Percentiles rank a stretch among this genome's conserved stretches.
phyloP scores from a whole-genome alignment of 1,139 yeast genomes.

The Protomyces gravidus region DNA sequence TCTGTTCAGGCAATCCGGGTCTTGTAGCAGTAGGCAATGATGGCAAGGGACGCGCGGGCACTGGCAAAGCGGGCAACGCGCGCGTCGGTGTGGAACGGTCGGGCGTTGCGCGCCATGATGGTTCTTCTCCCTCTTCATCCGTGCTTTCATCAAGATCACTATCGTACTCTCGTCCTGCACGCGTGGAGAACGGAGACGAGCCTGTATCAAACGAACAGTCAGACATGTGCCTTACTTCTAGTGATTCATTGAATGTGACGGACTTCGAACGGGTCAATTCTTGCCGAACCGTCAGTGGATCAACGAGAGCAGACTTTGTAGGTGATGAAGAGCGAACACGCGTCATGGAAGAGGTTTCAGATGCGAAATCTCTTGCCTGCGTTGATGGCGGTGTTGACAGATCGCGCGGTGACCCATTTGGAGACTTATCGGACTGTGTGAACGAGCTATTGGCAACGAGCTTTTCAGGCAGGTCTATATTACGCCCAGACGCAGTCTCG shows the following conservation, averaged over 20 bases:
- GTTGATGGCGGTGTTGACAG: background rate
- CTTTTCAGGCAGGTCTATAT: slow-evolving; percentile 9
- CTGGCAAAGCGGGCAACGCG: slow-evolving; percentile 1
- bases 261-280: slow-evolving; percentile 15
- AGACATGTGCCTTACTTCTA: slow-evolving; percentile 24
- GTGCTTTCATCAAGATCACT: background rate
- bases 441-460: background rate
- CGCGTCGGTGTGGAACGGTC: background rate
- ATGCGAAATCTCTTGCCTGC: background rate
- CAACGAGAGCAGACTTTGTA: slow-evolving; percentile 14
- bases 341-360: background rate
- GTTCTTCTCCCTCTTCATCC: background rate
- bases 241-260: slow-evolving; percentile 23
- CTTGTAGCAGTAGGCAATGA: slow-evolving; percentile 1
- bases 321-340: slow-evolving; percentile 2
- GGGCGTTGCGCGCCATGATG: background rate
- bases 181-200: slow-evolving; percentile 15
- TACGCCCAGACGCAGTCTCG: background rate
- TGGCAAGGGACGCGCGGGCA: slow-evolving; percentile 13
- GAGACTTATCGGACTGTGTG: background rate
- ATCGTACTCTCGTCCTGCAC: background rate
- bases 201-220: slow-evolving; percentile 18
- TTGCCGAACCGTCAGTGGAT: background rate
- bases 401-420: background rate
- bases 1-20: slow-evolving; percentile 4